Percentiles rank a stretch among this genome's conserved stretches.
These are phyloP conservation scores for Aurantiochytrium sp. DNA, from an alignment of 108 stramenopile species.

Conservation along the genomic window DNA sequence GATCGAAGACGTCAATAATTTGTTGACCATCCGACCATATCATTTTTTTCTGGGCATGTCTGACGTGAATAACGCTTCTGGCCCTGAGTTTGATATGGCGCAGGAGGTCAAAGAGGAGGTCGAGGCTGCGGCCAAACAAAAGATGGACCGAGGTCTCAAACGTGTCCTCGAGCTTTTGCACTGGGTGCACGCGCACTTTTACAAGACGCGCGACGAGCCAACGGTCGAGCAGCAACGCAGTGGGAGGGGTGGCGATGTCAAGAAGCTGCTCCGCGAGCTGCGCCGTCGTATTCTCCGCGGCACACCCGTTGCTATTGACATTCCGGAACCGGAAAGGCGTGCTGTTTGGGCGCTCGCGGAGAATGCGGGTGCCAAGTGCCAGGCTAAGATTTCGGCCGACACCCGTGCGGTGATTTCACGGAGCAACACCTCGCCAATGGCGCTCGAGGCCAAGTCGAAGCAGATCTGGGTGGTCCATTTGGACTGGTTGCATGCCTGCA, in stretches of 20 bases:
- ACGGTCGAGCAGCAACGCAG: background rate
- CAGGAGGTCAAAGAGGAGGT: background rate
- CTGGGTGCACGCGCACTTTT: background rate
- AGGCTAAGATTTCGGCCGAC: background rate
- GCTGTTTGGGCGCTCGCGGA: background rate
- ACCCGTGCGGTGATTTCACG: background rate
- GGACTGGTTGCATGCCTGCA: background rate
- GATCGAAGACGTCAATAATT: background rate
- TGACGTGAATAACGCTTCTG: constrained; percentile 1
- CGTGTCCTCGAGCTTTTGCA: background rate
- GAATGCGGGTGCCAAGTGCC: background rate
- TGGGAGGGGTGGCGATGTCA: background rate
- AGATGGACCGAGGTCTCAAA: background rate
- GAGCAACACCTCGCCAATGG: background rate
- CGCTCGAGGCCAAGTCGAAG: background rate
- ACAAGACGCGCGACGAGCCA: background rate
- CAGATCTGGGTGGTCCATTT: background rate
- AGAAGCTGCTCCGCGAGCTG: background rate
- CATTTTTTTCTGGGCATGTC: constrained; percentile 3
- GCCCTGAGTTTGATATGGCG: background rate
- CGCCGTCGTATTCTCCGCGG: background rate
- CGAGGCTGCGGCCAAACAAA: background rate
- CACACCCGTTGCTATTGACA: background rate
- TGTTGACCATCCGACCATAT: background rate
- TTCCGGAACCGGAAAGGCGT: background rate